Conservation (phyloP, 352 stramenopile species). For the Globisporangium uncinulatum region DNA sequence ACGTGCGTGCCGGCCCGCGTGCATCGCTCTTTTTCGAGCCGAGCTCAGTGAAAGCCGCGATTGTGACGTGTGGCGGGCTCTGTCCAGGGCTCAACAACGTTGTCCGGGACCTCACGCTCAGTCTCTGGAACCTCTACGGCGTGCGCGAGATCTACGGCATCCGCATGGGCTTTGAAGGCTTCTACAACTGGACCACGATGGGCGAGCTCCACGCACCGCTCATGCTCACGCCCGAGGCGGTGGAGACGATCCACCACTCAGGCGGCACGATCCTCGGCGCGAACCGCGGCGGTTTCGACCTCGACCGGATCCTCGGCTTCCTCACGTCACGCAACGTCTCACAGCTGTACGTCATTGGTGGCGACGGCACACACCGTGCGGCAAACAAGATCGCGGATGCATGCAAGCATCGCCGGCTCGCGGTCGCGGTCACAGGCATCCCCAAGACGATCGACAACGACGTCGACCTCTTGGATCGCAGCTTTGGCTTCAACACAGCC, state of each 20-base stretch:
- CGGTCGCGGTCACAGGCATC: conserved; percentile 94
- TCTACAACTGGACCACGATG: conserved; percentile 78
- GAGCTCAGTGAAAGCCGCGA: conserved; percentile 76
- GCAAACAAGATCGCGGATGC: conserved; percentile 90
- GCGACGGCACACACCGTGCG: conserved; percentile 96
- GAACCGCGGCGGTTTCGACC: conserved; percentile 46
- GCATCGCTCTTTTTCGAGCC: conserved; percentile 69
- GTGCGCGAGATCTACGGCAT: conserved; percentile 27
- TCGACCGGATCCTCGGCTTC: conserved; percentile 15
- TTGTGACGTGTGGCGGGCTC: conserved; percentile 92
- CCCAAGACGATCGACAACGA: conserved; percentile 99
- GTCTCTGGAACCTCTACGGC: conserved; percentile 86
- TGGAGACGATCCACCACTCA: conserved; percentile 63
- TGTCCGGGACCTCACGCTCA: conserved; percentile 95
- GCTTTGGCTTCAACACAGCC: conserved; percentile 97
- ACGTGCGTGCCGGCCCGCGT: conserved; percentile 73
- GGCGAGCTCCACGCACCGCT: conserved; percentile 72
- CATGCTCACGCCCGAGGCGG: conserved; percentile 75
- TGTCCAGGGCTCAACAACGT: conserved; percentile 77
- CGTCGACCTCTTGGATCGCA: conserved; percentile 97
- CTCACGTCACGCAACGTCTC: conserved; percentile 10
- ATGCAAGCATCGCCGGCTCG: conserved; percentile 69
- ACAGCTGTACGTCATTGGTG: conserved; percentile 31
- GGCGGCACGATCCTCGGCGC: conserved; percentile 78
- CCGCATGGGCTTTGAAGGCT: conserved; percentile 74